phyloP scores from a whole-genome alignment of 139 green algal genomes.

The Tetraselmis striata region DNA sequence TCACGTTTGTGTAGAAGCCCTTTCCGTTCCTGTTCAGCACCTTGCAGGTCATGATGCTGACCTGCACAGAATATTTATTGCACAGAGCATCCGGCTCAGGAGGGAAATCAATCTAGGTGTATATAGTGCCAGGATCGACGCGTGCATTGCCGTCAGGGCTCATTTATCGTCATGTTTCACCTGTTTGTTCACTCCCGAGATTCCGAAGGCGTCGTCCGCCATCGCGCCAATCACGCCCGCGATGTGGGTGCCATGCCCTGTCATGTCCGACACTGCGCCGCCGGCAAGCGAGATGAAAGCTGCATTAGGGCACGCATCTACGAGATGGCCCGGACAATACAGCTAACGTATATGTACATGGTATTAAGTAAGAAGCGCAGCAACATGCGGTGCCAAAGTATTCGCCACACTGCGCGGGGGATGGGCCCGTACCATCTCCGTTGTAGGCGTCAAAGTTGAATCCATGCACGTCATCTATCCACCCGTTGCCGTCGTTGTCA shows the following conservation, averaged over 20 bases:
- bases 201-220: not conserved
- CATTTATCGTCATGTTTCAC: too few species aligned
- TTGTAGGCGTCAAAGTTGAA: not conserved
- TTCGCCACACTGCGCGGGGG: too few species aligned
- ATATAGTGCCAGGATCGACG: too few species aligned
- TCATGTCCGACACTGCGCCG: not conserved
- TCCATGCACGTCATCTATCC: not conserved
- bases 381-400: too few species aligned
- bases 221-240: not conserved
- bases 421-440: not conserved
- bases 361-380: too few species aligned
- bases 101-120: too few species aligned
- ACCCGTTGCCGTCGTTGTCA: conserved; percentile 3
- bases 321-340: too few species aligned
- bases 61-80: not conserved
- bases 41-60: not conserved
- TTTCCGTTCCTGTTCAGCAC: not conserved
- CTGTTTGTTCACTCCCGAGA: not conserved
- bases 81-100: too few species aligned
- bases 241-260: not conserved
- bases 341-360: too few species aligned
- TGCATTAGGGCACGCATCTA: too few species aligned
- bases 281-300: too few species aligned
- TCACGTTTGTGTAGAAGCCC: not conserved
- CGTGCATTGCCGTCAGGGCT: too few species aligned